A percentile compares a stretch with the other conserved stretches of the same genome.
These are phyloP conservation scores for Blastobotrys malaysiensis DNA, from an alignment of 1,139 yeast genomes.

Conservation along the genomic window DNA sequence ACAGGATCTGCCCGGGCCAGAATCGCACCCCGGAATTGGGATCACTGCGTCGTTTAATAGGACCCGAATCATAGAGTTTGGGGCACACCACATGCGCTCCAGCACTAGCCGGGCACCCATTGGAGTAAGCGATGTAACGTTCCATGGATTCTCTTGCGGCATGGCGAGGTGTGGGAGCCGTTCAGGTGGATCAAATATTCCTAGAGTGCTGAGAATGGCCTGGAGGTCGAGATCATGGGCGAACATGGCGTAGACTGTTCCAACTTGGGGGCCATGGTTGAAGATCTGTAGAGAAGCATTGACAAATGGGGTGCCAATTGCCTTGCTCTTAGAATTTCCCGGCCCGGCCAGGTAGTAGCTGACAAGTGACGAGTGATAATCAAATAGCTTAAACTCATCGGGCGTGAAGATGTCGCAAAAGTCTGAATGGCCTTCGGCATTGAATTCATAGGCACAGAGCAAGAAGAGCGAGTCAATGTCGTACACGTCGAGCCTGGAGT, in stretches of 20 bases:
- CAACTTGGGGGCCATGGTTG: slow-evolving; percentile 35
- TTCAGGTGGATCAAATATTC: slow-evolving; percentile 31
- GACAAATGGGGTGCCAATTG: slow-evolving; percentile 45
- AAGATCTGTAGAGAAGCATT: slow-evolving; percentile 47
- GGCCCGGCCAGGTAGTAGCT: slow-evolving; percentile 49
- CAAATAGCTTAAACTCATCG: slow-evolving; percentile 43
- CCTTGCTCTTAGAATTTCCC: slow-evolving; percentile 38
- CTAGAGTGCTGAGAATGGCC: slow-evolving; percentile 42
- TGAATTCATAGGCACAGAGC: slow-evolving; percentile 52
- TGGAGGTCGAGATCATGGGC: slow-evolving; percentile 52
- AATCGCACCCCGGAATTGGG: slow-evolving; percentile 43
- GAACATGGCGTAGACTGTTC: slow-evolving; percentile 36
- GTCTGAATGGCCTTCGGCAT: slow-evolving; percentile 44
- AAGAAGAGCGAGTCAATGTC: slow-evolving; percentile 30
- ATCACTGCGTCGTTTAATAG: slow-evolving; percentile 53
- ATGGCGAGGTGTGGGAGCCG: slow-evolving; percentile 2
- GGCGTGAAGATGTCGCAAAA: slow-evolving; percentile 49
- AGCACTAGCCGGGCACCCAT: slow-evolving; percentile 48
- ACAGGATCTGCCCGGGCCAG: slow-evolving; percentile 44
- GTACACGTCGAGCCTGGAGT: not conserved
- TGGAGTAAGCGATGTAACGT: slow-evolving; percentile 42
- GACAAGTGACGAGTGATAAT: slow-evolving; percentile 42
- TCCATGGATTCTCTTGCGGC: slow-evolving; percentile 8
- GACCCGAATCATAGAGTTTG: slow-evolving; percentile 40
- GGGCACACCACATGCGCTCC: slow-evolving; percentile 43